Evolutionary conservation across 768 basidiomycete species (phyloP).

Genomic region (Hemileccinum impolitum): DNA sequence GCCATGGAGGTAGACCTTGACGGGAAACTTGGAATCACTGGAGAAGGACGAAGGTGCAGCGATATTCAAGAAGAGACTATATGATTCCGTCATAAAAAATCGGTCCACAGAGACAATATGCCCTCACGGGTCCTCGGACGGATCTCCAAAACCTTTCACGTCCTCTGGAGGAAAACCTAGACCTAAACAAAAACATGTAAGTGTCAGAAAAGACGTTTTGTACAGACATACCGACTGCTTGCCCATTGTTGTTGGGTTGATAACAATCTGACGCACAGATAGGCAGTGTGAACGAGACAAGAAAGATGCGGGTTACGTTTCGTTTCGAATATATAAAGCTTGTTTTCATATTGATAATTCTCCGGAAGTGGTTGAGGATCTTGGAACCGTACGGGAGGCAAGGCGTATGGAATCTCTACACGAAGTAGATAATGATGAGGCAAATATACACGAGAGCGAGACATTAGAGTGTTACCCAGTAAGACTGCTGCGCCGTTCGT

Average conservation of each 20-base stretch:
- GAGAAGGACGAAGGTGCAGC: conserved; percentile 46
- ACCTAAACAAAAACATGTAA: neutral
- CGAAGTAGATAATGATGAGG: neutral
- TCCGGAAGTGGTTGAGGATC: conserved; percentile 57
- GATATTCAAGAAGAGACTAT: conserved; percentile 63
- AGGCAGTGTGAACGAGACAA: neutral
- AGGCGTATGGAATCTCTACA: conserved; percentile 68
- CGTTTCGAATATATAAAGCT: conserved; percentile 57
- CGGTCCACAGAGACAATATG: neutral
- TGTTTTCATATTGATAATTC: conserved; percentile 53
- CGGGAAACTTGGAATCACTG: conserved; percentile 49
- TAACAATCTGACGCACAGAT: conserved; percentile 42
- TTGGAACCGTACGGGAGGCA: conserved; percentile 62
- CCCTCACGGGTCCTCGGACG: conserved; percentile 64
- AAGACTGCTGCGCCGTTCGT: conserved; percentile 60
- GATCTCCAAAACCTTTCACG: conserved; percentile 61
- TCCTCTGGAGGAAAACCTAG: conserved; percentile 38
- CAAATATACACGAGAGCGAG: neutral
- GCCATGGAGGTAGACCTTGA: conserved; percentile 74
- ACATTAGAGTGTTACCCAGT: conserved; percentile 41
- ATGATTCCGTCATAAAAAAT: neutral
- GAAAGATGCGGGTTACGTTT: conserved; percentile 37
- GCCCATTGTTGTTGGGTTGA: conserved; percentile 63
- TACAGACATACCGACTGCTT: conserved; percentile 41
- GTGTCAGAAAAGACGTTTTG: conserved; percentile 26